phyloP scores from a whole-genome alignment of 2,329 filamentous ascomycete species.

The Juglanconis oblonga region DNA sequence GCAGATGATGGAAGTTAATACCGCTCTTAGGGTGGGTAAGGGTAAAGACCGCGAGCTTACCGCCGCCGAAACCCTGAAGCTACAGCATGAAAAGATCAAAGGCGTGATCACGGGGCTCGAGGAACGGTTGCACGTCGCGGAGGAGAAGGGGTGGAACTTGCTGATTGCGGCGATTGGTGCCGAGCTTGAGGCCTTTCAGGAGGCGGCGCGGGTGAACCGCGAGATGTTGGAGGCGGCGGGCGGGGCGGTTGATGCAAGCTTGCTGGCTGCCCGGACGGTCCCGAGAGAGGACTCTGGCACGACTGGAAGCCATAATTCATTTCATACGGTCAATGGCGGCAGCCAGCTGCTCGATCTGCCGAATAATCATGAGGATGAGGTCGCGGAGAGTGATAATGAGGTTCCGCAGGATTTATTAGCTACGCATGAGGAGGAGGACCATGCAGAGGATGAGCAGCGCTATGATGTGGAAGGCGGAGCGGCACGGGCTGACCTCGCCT shows the following conservation, averaged over 20 bases:
- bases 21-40: conserved; percentile 26
- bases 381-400: conserved; percentile 34
- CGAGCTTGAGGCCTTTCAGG: conserved; percentile 37
- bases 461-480: neutral
- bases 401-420: conserved; percentile 40
- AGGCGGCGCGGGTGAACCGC: conserved; percentile 29
- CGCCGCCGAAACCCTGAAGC: conserved; percentile 37
- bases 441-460: conserved; percentile 14
- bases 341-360: conserved; percentile 21
- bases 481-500: neutral
- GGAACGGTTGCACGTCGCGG: conserved; percentile 50
- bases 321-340: conserved; percentile 25
- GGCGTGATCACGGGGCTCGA: conserved; percentile 54
- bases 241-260: conserved; percentile 24
- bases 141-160: conserved; percentile 67
- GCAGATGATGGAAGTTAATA: conserved; percentile 42
- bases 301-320: conserved; percentile 11
- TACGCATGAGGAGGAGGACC: conserved; percentile 25
- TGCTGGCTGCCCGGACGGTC: conserved; percentile 11
- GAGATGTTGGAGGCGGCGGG: conserved; percentile 30
- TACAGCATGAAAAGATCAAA: conserved; percentile 55
- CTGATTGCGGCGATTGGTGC: conserved; percentile 74
- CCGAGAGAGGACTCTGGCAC: conserved; percentile 11
- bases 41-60: conserved; percentile 24
- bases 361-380: conserved; percentile 19